Evolutionary conservation across 2,329 filamentous ascomycete genomes (phyloP), one percentile per base, ranked within the genome.

Genomic region (Phyllosticta citrichinensis): DNA sequence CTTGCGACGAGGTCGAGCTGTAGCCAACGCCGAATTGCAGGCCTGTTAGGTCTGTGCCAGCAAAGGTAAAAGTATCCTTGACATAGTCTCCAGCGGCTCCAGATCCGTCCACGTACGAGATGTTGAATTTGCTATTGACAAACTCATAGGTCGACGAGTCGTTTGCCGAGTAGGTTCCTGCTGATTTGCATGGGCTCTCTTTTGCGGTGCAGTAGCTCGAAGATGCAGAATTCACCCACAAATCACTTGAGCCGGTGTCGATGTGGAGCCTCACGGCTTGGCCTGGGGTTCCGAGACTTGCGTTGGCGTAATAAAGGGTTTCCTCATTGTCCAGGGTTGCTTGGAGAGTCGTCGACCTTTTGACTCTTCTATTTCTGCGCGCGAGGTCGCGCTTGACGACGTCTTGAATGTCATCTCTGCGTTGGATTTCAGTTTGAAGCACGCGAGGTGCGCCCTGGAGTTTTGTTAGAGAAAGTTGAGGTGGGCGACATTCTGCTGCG

Each of bases 101-200:
- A 0, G 88, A 88, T 54, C 89, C 89, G 73, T 96, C 91, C 51
- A 88, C 87, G 66, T 96, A 96, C 1, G 86, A 85, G 65, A 96
- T 96, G 75, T 93, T 92, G 77, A 97, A 96, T 63, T 85, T 80
- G 68, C 83, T 85, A 64, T 85, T 86, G 60, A 96, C 74, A 69
- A 86, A 91, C 35, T 80, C 68, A 73, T 92, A 93, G 2, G 90
- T 89, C 1, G 88, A 90, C 0, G 91, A 96, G 0, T 79, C 74
- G 70, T 88, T 87, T 51, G 88, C 81, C 52, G 75, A 72, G 73
- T 91, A 96, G 1, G 84, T 84, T 14, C 89, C 89, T 0, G 83
- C 81, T 19, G 74, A 75, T 5, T 73, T 68, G 69, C 90, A 94
- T 1, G 81, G 80, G 14, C 78, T 69, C 1, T 72, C 70, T 1